phyloP scores from a whole-genome alignment of 306 rosid species.

The Cicer judaicum region DNA sequence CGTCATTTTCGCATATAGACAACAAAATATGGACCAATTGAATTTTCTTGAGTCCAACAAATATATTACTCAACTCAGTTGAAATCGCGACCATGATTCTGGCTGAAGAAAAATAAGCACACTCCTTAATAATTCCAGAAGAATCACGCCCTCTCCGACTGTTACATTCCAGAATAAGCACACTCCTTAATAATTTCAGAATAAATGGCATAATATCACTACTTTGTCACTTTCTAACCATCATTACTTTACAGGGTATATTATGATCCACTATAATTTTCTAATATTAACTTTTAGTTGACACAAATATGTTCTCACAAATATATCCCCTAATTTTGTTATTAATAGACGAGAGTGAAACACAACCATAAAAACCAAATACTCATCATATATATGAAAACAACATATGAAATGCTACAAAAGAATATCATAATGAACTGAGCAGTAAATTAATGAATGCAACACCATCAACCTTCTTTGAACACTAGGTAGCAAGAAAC shows the following conservation, averaged over 20 bases:
- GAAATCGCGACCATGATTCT: not conserved
- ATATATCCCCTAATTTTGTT: not conserved
- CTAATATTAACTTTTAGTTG: slow-evolving; percentile 15
- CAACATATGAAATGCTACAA: slow-evolving; percentile 11
- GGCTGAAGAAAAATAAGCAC: slow-evolving; percentile 15
- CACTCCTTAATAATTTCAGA: no score
- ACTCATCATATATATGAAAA: slow-evolving; percentile 7
- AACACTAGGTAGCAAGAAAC: slow-evolving; percentile 25
- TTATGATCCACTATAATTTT: slow-evolving; percentile 9
- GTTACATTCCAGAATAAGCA: no score
- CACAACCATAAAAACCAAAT: slow-evolving; percentile 9
- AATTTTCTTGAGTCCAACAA: not conserved
- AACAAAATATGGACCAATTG: not conserved
- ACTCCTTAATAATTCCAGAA: slow-evolving; percentile 4
- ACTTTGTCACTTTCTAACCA: not conserved
- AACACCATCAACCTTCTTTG: slow-evolving; percentile 14
- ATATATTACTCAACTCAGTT: not conserved
- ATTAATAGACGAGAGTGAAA: slow-evolving; percentile 9
- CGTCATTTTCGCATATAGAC: not conserved
- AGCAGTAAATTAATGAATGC: slow-evolving; percentile 8
- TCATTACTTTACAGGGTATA: not conserved
- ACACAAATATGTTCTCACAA: slow-evolving; percentile 5
- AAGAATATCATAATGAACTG: slow-evolving; percentile 5
- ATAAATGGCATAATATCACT: not conserved
- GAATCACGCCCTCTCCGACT: not conserved